Evolutionary conservation across 768 basidiomycete species (phyloP).

Genomic region (Flagelloscypha sp.): DNA sequence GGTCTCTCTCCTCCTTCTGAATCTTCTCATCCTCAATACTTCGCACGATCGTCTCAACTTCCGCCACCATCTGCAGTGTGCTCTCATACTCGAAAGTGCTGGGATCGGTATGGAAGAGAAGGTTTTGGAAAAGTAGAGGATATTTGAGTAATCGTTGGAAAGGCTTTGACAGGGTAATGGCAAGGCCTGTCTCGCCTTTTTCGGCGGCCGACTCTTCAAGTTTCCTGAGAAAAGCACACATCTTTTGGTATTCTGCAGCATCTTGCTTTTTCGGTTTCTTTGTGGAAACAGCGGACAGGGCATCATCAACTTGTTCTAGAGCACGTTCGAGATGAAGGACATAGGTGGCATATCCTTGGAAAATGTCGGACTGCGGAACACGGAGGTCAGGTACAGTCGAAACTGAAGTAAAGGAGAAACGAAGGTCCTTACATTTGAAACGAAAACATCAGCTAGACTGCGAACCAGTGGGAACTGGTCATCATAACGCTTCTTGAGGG

Average conservation of each 20-base stretch:
- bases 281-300: slow-evolving; percentile 52
- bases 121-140: slow-evolving; percentile 94
- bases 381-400: slow-evolving; percentile 14
- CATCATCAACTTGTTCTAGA: slow-evolving; percentile 78
- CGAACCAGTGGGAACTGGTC: slow-evolving; percentile 93
- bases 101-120: slow-evolving; percentile 94
- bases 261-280: slow-evolving; percentile 83
- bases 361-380: slow-evolving; percentile 74
- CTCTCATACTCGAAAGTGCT: slow-evolving; percentile 97
- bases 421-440: slow-evolving; percentile 78
- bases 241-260: slow-evolving; percentile 66
- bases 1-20: slow-evolving; percentile 91
- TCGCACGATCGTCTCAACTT: slow-evolving; percentile 92
- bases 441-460: slow-evolving; percentile 92
- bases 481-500: slow-evolving; percentile 83
- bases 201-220: slow-evolving; percentile 76
- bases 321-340: slow-evolving; percentile 92
- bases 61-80: slow-evolving; percentile 92
- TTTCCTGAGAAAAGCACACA: slow-evolving; percentile 63
- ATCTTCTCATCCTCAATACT: slow-evolving; percentile 98
- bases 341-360: slow-evolving; percentile 89
- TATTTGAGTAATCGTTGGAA: slow-evolving; percentile 97
- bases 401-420: slow-evolving; percentile 8
- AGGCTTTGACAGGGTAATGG: slow-evolving; percentile 93
- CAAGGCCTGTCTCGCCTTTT: slow-evolving; percentile 88